Conservation (phyloP, 306 rosid genomes). For the Vachellia collinsii region DNA sequence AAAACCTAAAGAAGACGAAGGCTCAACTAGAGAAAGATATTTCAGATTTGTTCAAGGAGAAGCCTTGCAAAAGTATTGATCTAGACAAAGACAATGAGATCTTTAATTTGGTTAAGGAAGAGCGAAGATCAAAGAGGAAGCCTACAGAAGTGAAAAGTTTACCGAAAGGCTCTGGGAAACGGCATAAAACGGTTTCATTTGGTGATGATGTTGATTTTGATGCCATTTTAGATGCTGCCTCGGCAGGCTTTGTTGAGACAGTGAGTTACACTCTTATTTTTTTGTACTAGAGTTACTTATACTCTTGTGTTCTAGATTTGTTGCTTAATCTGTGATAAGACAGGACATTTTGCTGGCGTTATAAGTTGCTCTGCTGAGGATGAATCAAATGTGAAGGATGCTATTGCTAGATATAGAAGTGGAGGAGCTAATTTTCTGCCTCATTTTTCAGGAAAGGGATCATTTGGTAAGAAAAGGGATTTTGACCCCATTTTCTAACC, state of each 20-base stretch:
- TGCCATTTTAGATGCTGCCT: slow-evolving; percentile 89
- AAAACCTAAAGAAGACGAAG: slow-evolving; percentile 71
- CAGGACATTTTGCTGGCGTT: background rate
- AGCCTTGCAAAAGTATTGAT: slow-evolving; percentile 40
- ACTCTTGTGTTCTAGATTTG: background rate
- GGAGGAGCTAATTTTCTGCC: slow-evolving; percentile 43
- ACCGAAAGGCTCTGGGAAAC: slow-evolving; percentile 48
- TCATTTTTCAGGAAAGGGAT: slow-evolving; percentile 83
- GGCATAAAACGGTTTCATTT: slow-evolving; percentile 66
- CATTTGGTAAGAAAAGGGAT: slow-evolving; percentile 86
- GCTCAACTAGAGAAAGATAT: slow-evolving; percentile 72
- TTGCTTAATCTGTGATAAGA: background rate
- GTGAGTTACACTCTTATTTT: slow-evolving; percentile 51
- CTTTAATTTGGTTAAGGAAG: slow-evolving; percentile 69
- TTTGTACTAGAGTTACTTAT: slow-evolving; percentile 40
- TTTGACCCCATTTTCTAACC: slow-evolving; percentile 91
- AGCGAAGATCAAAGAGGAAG: slow-evolving; percentile 66
- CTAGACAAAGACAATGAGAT: slow-evolving; percentile 41
- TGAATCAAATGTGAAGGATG: slow-evolving; percentile 31
- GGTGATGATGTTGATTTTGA: slow-evolving; percentile 86
- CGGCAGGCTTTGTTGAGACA: slow-evolving; percentile 91
- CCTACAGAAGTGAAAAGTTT: slow-evolving; percentile 48
- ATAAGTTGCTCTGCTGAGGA: background rate
- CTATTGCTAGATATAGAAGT: slow-evolving; percentile 17
- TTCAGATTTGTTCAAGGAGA: slow-evolving; percentile 46